Percentiles rank a stretch among this genome's conserved stretches.
Evolutionary conservation across 2,329 filamentous ascomycete genomes (phyloP).

Genomic region (Xylariales sp.): DNA sequence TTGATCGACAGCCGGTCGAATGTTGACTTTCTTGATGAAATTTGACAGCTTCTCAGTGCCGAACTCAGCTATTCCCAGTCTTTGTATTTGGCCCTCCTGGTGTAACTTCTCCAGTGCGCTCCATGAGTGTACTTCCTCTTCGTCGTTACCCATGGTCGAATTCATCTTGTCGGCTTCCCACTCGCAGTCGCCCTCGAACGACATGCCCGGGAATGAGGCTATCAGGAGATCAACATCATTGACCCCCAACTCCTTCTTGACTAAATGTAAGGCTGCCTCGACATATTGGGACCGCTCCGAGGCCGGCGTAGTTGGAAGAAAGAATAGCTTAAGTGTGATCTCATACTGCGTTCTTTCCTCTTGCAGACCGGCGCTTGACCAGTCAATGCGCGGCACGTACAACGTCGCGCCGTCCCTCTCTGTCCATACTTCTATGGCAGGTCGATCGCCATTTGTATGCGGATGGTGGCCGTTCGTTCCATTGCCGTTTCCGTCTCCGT

Average conservation of each 20-base stretch:
- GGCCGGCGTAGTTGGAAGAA: slow-evolving; percentile 67
- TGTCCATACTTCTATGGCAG: slow-evolving; percentile 59
- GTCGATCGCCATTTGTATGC: slow-evolving; percentile 20
- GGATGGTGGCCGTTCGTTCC: slow-evolving; percentile 12
- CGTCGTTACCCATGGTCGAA: slow-evolving; percentile 57
- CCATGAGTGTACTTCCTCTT: slow-evolving; percentile 65
- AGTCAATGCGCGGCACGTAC: slow-evolving; percentile 76
- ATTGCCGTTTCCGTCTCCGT: slow-evolving; percentile 25
- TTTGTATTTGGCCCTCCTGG: slow-evolving; percentile 63
- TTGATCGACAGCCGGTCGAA: slow-evolving; percentile 83
- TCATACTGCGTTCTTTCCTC: slow-evolving; percentile 87
- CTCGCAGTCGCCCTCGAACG: slow-evolving; percentile 89
- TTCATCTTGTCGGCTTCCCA: slow-evolving; percentile 65
- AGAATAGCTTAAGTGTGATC: slow-evolving; percentile 94
- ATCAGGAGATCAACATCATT: slow-evolving; percentile 80
- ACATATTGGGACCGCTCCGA: slow-evolving; percentile 65
- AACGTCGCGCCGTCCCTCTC: slow-evolving; percentile 54
- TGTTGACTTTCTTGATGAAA: slow-evolving; percentile 65
- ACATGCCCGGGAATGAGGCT: slow-evolving; percentile 86
- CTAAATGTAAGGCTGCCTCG: slow-evolving; percentile 71
- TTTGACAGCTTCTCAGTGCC: slow-evolving; percentile 75
- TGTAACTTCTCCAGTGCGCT: slow-evolving; percentile 70
- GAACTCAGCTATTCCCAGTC: slow-evolving; percentile 86
- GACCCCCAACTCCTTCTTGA: slow-evolving; percentile 74
- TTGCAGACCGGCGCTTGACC: slow-evolving; percentile 62